Base-by-base conservation (phyloP, 768 basidiomycete species). In the Tulasnella sp. region DNA sequence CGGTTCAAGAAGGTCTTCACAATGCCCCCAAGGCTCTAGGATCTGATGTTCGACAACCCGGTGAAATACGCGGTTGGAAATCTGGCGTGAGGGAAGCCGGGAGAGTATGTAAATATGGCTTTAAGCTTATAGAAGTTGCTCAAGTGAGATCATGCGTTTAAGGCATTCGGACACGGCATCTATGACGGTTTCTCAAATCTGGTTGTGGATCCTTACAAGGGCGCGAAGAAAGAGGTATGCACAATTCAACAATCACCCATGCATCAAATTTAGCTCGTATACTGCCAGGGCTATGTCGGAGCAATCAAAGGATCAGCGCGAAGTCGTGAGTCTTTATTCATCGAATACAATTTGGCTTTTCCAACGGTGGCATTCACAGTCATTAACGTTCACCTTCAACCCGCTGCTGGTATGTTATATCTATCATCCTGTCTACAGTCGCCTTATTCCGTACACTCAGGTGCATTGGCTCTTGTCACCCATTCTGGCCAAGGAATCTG, bases 81-180 rank as follows among this genome's bases (percentile, higher is more conserved):
- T 67, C 64, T 55, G 74, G 74, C 0, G 54, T 76, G 5, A 68
- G 63, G 46, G 74, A 73, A 56, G 74, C 66, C 10, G 74, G 70
- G 12, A 74, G 73, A 67, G 71, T 69, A 16, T n/a, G n/a, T n/a
- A n/a, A n/a, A n/a, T n/a, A n/a, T n/a, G n/a, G n/a, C n/a, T n/a
- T n/a, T n/a, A n/a, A n/a, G n/a, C n/a, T n/a, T n/a, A n/a, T n/a
- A n/a, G n/a, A n/a, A n/a, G n/a, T n/a, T n/a, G n/a, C n/a, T n/a
- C n/a, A n/a, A n/a, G n/a, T n/a, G n/a, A n/a, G n/a, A n/a, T n/a
- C n/a, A n/a, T n/a, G n/a, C n/a, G n/a, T n/a, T n/a, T n/a, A n/a
- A 47, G 54, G 63, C 62, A 6, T 55, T 67, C 16, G 63, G 62
- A 43, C 66, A 61, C 48, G 67, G 67, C 3, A 65, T 61, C 53